Percentiles rank a stretch among this genome's conserved stretches.
These are phyloP conservation scores for Psilocybe cyanescens DNA, from an alignment of 768 basidiomycete genomes.

Conservation along the genomic window DNA sequence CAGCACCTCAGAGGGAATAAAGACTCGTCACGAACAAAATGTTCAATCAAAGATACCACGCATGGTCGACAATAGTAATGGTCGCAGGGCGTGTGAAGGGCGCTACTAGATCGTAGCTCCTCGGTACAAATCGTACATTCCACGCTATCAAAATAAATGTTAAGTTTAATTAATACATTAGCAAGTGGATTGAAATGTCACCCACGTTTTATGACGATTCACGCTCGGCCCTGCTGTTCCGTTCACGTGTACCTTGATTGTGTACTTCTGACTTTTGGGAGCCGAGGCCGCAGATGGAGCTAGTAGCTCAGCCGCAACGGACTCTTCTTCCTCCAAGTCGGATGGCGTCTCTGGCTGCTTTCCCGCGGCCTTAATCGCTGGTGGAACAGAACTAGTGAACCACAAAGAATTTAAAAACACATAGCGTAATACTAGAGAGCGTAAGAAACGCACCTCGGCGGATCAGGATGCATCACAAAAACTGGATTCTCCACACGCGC, in stretches of 20 bases:
- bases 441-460: neutral
- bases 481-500: neutral
- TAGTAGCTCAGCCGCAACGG: no score
- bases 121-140: neutral
- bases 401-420: no score
- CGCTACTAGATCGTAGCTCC: constrained; percentile 1
- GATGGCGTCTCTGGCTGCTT: neutral
- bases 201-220: neutral
- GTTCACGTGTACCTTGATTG: neutral
- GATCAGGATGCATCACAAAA: neutral
- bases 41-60: constrained; percentile 39
- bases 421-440: no score
- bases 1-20: constrained; percentile 58
- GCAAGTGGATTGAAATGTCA: neutral
- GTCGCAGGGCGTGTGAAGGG: constrained; percentile 43
- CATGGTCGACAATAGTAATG: constrained; percentile 52
- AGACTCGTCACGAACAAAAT: constrained; percentile 49
- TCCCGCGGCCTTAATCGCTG: neutral
- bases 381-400: neutral
- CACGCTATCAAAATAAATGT: neutral
- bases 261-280: neutral
- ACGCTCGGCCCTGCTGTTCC: neutral
- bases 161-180: neutral
- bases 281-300: neutral
- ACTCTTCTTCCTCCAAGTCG: no score